Base-by-base conservation (phyloP, 306 rosid genomes). In the Begonia loranthoides region DNA sequence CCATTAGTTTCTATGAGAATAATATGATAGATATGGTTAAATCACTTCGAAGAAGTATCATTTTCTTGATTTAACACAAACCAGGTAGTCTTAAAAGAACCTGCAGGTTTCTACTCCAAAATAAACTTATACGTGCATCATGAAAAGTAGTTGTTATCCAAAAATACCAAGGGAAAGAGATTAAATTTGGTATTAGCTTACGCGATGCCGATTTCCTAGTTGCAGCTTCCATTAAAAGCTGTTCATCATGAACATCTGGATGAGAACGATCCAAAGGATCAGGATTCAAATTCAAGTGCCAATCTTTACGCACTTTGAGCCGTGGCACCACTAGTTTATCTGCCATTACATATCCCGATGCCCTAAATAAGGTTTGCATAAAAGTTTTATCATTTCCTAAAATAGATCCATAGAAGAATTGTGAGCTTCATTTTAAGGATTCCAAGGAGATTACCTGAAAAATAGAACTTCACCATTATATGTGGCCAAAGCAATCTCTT, bases 401-500 rank as follows among this genome's bases (percentile, higher is more conserved):
- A 28, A 6, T 28, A 28, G 34, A 28, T 28, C 7, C 5, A 28
- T 28, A 28, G 34, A 28, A 28, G 7, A 4, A 28, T 1, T 28
- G 34, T 1, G 34, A 28, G 4, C 2, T 28, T 49, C 14, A 16
- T 15, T 7, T 17, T 0, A 45, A 38, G 33, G 47, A 50, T 10
- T 14, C 19, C 54, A 61, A 59, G 64, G 34, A 28, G 66, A 61
- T 55, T 70, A 86, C 99, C 99, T 92, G 88, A 92, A 92, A 71
- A 92, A 92, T 60, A 86, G 76, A 10, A 92, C 88, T 83, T 92
- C 99, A 3, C 99, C 99, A 61, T 90, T 90, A 80, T 83, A 90
- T 65, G 93, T 80, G 41, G 96, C 99, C 85, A 90, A 71, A 56
- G 82, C 85, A 66, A 90, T 80, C 70, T 90, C 99, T 70, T 94